Evolutionary conservation across 768 basidiomycete species (phyloP).

Genomic region (Brasilioporus rufonigricans): DNA sequence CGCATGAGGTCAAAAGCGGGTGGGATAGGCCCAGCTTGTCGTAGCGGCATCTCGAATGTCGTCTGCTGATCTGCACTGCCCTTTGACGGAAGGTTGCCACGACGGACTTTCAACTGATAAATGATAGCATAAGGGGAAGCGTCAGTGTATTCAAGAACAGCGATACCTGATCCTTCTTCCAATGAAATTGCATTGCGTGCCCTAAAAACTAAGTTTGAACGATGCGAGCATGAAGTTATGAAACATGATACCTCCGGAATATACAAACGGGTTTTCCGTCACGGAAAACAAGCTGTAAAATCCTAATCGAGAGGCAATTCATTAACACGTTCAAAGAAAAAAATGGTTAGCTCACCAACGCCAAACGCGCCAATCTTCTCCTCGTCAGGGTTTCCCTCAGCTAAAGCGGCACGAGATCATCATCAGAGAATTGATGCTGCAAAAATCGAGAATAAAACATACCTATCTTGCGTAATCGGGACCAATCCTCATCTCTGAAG

Average conservation of each 20-base stretch:
- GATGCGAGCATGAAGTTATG: neutral
- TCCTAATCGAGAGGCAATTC: conserved; percentile 32
- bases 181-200: conserved; percentile 1
- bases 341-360: conserved; percentile 12
- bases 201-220: neutral
- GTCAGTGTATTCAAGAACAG: neutral
- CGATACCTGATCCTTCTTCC: conserved; percentile 20
- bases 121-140: conserved; percentile 1
- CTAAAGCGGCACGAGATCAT: neutral
- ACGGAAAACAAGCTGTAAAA: conserved; percentile 83
- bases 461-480: conserved; percentile 86
- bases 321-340: neutral
- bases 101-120: conserved; percentile 62
- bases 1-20: conserved; percentile 78
- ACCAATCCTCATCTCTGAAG: conserved; percentile 88
- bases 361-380: conserved; percentile 28
- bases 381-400: conserved; percentile 25
- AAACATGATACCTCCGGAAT: conserved; percentile 53
- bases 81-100: neutral
- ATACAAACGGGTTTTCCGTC: conserved; percentile 81
- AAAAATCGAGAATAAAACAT: conserved; percentile 8
- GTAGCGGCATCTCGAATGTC: conserved; percentile 78
- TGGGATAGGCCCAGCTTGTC: conserved; percentile 75
- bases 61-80: conserved; percentile 54
- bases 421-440: neutral